phyloP scores from a whole-genome alignment of 352 stramenopile genomes.

The Aphanomyces invadans region DNA sequence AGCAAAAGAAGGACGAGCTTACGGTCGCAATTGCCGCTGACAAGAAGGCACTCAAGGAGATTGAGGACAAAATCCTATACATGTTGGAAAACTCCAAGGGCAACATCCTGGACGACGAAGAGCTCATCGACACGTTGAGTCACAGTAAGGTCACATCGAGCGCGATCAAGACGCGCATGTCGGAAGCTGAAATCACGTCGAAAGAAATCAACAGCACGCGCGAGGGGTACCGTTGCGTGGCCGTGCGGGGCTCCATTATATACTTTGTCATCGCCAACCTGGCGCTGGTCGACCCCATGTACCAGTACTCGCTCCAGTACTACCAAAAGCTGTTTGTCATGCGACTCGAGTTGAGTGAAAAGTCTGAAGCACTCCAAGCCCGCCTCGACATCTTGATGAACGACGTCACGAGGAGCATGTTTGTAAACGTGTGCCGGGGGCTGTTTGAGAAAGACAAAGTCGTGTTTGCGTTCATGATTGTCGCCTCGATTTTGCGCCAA shows the following conservation, averaged over 20 bases:
- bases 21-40: constrained; percentile 89
- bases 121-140: constrained; percentile 87
- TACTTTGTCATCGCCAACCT: constrained; percentile 92
- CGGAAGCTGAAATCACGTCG: constrained; percentile 83
- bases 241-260: constrained; percentile 85
- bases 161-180: constrained; percentile 86
- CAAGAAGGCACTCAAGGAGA: constrained; percentile 90
- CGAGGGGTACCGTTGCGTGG: constrained; percentile 87
- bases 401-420: constrained; percentile 90
- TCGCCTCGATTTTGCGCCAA: constrained; percentile 78
- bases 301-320: constrained; percentile 92
- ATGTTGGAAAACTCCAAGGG: constrained; percentile 90
- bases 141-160: constrained; percentile 87
- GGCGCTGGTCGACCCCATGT: constrained; percentile 91
- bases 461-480: constrained; percentile 92
- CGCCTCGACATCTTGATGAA: constrained; percentile 87
- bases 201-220: constrained; percentile 86
- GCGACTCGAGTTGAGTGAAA: constrained; percentile 73
- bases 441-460: constrained; percentile 95
- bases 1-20: constrained; percentile 89
- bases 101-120: constrained; percentile 93
- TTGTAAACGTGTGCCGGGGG: constrained; percentile 90
- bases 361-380: constrained; percentile 70
- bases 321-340: constrained; percentile 90
- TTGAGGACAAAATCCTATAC: constrained; percentile 92